phyloP scores from a whole-genome alignment of 371 early-diverging fungal species.

The Lichtheimia ramosa region DNA sequence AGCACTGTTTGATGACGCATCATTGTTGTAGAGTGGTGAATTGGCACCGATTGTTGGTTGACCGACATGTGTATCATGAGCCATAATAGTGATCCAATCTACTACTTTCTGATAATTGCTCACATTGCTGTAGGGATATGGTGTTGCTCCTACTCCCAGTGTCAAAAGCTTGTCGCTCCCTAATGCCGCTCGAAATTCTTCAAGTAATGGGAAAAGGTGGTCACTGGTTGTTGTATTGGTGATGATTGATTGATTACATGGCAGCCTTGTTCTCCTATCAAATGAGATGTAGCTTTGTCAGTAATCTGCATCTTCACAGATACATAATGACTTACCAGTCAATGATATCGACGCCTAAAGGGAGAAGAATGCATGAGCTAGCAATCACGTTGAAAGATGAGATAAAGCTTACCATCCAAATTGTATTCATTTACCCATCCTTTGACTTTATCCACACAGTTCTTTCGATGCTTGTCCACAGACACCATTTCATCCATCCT shows the following conservation, averaged over 20 bases:
- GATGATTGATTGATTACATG: not conserved
- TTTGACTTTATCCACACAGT: constrained; percentile 24
- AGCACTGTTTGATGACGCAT: constrained; percentile 1
- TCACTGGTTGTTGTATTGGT: not conserved
- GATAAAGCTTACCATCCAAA: constrained; percentile 13
- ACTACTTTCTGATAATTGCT: constrained; percentile 1
- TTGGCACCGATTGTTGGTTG: constrained; percentile 1
- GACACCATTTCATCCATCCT: constrained; percentile 59
- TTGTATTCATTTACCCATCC: constrained; percentile 16
- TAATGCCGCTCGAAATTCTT: not conserved
- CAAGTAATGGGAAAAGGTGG: not conserved
- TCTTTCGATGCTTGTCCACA: constrained; percentile 28
- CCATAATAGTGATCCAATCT: constrained; percentile 5
- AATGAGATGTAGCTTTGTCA: not conserved
- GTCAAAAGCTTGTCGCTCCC: constrained; percentile 1
- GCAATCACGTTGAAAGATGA: too few relatives aligned
- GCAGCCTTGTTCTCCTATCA: not conserved
- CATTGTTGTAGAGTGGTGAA: constrained; percentile 1
- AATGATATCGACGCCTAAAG: constrained; percentile 4
- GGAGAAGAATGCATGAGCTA: too few relatives aligned
- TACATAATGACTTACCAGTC: not conserved
- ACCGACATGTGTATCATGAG: constrained; percentile 5
- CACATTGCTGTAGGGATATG: not conserved
- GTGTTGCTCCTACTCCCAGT: not conserved
- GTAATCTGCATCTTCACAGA: not conserved